A percentile compares a stretch with the other conserved stretches of the same genome.
These are phyloP conservation scores for Clitocybe nebularis DNA, from an alignment of 1,284 basidiomycete genomes.

Conservation along the genomic window DNA sequence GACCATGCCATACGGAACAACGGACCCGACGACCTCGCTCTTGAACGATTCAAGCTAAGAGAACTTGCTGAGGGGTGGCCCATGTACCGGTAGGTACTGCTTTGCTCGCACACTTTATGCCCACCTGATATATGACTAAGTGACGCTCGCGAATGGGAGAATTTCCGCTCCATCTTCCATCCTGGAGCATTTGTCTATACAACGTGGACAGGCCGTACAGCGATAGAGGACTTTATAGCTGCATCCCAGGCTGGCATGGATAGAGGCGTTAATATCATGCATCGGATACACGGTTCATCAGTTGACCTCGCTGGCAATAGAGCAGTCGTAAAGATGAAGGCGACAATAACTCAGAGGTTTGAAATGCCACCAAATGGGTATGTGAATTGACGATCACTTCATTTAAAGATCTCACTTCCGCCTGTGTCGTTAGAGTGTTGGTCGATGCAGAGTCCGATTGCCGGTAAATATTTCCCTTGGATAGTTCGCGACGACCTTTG, in stretches of 20 bases:
- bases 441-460: slow-evolving; percentile 19
- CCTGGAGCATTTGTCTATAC: slow-evolving; percentile 19
- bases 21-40: slow-evolving; percentile 15
- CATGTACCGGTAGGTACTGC: slow-evolving; percentile 16
- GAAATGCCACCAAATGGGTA: slow-evolving; percentile 15
- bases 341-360: slow-evolving; percentile 20
- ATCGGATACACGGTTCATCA: slow-evolving; percentile 17
- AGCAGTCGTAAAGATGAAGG: slow-evolving; percentile 21
- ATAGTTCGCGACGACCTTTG: neutral
- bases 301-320: slow-evolving; percentile 14
- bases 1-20: slow-evolving; percentile 19
- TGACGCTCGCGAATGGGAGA: slow-evolving; percentile 20
- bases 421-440: slow-evolving; percentile 5
- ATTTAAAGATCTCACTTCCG: no score
- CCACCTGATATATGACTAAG: neutral
- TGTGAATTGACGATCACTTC: no score
- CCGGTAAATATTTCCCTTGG: slow-evolving; percentile 1
- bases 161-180: slow-evolving; percentile 18
- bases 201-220: slow-evolving; percentile 18
- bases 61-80: slow-evolving; percentile 21
- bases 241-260: slow-evolving; percentile 18
- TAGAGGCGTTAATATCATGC: slow-evolving; percentile 17
- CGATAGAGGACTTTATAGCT: slow-evolving; percentile 18
- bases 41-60: slow-evolving; percentile 19
- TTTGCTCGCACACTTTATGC: neutral